These are phyloP conservation scores for Leptographium galeiforme DNA, from an alignment of 2,329 filamentous ascomycete genomes.

Conservation along the genomic window DNA sequence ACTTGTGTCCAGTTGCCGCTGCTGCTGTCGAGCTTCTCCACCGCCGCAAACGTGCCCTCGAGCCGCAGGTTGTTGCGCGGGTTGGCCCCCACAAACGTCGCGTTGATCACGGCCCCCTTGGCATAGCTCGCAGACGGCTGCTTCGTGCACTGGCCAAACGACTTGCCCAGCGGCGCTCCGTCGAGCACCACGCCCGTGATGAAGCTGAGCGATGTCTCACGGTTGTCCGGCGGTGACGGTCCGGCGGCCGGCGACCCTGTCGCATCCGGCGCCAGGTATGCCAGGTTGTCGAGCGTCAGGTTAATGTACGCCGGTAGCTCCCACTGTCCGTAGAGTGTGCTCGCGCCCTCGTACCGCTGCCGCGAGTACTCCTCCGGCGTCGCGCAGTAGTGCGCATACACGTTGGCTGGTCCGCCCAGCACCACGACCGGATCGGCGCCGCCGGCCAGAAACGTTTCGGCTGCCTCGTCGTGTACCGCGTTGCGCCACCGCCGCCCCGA, in stretches of 20 bases:
- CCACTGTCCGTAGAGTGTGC: conserved; percentile 73
- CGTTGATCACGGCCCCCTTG: conserved; percentile 46
- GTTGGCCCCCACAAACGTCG: conserved; percentile 71
- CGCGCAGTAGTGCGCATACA: conserved; percentile 71
- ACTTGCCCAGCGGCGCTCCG: conserved; percentile 46
- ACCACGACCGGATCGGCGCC: conserved; percentile 55
- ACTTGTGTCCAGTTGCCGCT: conserved; percentile 46
- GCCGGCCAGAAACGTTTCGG: conserved; percentile 22
- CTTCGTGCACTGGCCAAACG: conserved; percentile 50
- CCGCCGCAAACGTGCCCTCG: conserved; percentile 62
- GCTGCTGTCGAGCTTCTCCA: conserved; percentile 45
- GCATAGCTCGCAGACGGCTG: conserved; percentile 38
- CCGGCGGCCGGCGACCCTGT: conserved; percentile 34
- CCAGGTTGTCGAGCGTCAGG: conserved; percentile 59
- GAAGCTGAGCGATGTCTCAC: conserved; percentile 61
- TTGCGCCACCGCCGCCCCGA: conserved; percentile 73
- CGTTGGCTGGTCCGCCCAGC: conserved; percentile 79
- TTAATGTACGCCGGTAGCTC: conserved; percentile 82
- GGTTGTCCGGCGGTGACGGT: conserved; percentile 63
- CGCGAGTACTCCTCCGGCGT: conserved; percentile 64
- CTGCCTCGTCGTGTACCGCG: conserved; percentile 44
- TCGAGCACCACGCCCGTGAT: conserved; percentile 72
- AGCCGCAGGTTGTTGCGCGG: conserved; percentile 74
- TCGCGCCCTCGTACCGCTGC: conserved; percentile 78
- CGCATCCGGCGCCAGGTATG: conserved; percentile 43